Conservation (phyloP, 305 asterid genomes). For the Caryopteris hybrid region DNA sequence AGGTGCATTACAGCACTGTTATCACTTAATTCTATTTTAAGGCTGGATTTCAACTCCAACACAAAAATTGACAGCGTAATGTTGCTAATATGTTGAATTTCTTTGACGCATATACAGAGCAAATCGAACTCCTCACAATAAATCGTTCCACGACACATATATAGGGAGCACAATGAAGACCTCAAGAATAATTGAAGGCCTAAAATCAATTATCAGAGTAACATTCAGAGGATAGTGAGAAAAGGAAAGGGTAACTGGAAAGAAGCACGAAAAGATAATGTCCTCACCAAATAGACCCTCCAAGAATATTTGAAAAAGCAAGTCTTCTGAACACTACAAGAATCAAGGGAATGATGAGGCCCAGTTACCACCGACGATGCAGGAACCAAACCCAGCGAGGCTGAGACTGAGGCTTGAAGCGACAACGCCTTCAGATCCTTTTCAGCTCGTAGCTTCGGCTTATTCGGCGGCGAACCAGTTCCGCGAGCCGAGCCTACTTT, state of each 20-base stretch:
- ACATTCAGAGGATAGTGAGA: neutral
- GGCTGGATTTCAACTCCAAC: too few species aligned
- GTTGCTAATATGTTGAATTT: too few species aligned
- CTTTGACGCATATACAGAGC: too few species aligned
- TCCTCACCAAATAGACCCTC: slow-evolving; percentile 47
- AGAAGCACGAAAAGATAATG: neutral
- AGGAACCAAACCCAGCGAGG: slow-evolving; percentile 34
- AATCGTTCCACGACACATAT: too few species aligned
- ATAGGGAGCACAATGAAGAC: too few species aligned
- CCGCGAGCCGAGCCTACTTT: slow-evolving; percentile 22
- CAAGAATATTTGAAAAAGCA: slow-evolving; percentile 30
- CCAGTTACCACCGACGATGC: slow-evolving; percentile 28
- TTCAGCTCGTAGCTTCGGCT: slow-evolving; percentile 55
- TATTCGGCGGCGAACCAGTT: slow-evolving; percentile 30
- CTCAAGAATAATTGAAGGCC: neutral
- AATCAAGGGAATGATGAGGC: slow-evolving; percentile 23
- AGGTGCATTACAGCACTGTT: too few species aligned
- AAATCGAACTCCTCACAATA: too few species aligned
- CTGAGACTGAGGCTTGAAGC: slow-evolving; percentile 35
- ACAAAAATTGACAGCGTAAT: too few species aligned
- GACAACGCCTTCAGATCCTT: slow-evolving; percentile 58
- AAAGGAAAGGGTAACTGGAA: neutral
- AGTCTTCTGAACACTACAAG: slow-evolving; percentile 26
- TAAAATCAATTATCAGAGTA: neutral
- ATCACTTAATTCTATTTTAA: too few species aligned